A percentile compares a stretch with the other conserved stretches of the same genome.
These are phyloP conservation scores for Chenopodium suecicum DNA, from an alignment of 148 eudicot genomes.

Conservation along the genomic window DNA sequence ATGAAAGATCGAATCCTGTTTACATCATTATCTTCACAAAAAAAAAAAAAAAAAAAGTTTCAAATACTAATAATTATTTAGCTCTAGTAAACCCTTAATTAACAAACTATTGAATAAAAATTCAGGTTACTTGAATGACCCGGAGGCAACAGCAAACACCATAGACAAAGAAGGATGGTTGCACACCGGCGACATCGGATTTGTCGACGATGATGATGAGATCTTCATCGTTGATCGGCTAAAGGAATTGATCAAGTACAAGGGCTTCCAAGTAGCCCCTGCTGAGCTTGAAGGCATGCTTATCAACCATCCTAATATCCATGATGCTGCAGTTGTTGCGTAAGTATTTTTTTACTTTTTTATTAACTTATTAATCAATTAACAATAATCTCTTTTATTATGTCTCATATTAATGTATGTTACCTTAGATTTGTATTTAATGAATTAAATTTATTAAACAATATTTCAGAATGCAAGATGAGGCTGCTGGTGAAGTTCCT, in stretches of 20 bases:
- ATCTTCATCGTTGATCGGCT: constrained; percentile 82
- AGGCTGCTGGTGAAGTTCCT: constrained; percentile 89
- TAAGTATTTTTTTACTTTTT: constrained; percentile 26
- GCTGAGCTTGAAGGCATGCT: constrained; percentile 91
- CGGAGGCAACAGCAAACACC: constrained; percentile 60
- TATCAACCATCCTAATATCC: constrained; percentile 57
- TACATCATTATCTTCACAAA: no score
- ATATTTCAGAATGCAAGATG: constrained; percentile 70
- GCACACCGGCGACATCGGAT: constrained; percentile 88
- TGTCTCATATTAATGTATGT: background rate
- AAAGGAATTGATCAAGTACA: constrained; percentile 84
- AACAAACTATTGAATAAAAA: background rate
- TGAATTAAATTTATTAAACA: background rate
- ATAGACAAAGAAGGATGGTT: constrained; percentile 86
- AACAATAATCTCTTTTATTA: background rate
- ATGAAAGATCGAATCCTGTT: no score
- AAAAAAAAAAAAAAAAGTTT: no score
- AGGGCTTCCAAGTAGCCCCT: constrained; percentile 92
- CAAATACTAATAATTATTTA: no score
- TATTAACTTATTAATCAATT: background rate
- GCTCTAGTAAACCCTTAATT: background rate
- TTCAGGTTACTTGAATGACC: constrained; percentile 70
- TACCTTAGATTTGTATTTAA: background rate
- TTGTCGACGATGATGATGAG: constrained; percentile 73
- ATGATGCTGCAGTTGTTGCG: constrained; percentile 94